Evolutionary conservation across 2,329 filamentous ascomycete genomes (phyloP).

Genomic region (Phialophora expanda): DNA sequence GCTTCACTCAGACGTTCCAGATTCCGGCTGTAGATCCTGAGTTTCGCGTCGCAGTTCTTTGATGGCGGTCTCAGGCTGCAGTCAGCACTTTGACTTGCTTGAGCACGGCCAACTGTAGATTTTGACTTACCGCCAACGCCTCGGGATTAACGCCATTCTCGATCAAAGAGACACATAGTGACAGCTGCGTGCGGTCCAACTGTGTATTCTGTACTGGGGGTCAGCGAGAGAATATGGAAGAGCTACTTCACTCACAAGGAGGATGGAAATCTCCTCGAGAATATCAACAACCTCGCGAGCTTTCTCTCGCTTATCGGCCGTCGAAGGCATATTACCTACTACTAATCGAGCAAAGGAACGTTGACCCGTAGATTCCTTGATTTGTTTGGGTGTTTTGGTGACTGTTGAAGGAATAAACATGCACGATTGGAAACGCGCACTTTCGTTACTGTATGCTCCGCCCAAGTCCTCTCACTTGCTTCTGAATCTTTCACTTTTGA

Average conservation of each 20-base stretch:
- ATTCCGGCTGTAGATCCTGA: conserved; percentile 41
- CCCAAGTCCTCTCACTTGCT: neutral
- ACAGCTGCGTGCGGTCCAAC: conserved; percentile 86
- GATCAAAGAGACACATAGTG: conserved; percentile 94
- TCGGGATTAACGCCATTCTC: conserved; percentile 98
- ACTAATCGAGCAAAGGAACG: neutral
- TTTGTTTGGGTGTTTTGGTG: neutral
- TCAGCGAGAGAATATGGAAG: conserved; percentile 11
- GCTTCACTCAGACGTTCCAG: conserved; percentile 34
- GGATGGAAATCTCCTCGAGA: conserved; percentile 56
- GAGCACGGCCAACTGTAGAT: neutral
- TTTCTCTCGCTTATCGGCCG: conserved; percentile 51
- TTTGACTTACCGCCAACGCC: conserved; percentile 77
- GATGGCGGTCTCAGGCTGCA: conserved; percentile 48
- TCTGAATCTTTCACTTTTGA: neutral
- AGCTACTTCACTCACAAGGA: conserved; percentile 47
- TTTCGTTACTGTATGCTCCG: neutral
- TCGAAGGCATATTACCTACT: conserved; percentile 10
- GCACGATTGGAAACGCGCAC: neutral
- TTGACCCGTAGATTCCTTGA: neutral
- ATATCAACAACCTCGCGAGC: conserved; percentile 59
- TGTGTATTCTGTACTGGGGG: conserved; percentile 75
- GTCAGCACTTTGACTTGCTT: conserved; percentile 17
- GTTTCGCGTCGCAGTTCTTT: conserved; percentile 53
- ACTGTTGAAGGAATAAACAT: neutral